These are phyloP conservation scores for Porpolomopsis calyptriformis DNA, from an alignment of 768 basidiomycete genomes.

Conservation along the genomic window DNA sequence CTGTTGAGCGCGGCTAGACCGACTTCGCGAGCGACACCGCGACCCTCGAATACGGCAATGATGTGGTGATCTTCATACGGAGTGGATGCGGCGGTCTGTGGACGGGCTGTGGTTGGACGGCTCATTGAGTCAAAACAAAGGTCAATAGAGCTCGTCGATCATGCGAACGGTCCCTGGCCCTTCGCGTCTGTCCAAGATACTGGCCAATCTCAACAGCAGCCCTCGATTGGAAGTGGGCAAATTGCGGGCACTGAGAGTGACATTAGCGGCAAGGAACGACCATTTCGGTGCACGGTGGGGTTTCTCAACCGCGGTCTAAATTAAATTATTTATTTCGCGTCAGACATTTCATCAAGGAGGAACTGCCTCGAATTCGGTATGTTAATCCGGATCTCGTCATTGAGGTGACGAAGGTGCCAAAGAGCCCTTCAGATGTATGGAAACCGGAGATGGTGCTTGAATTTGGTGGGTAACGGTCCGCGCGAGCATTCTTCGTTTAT, in stretches of 20 bases:
- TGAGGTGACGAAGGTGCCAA: constrained; percentile 42
- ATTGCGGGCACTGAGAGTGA: constrained; percentile 44
- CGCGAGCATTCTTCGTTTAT: neutral
- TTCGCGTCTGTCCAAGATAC: constrained; percentile 44
- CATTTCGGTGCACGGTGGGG: constrained; percentile 67
- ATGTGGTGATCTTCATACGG: constrained; percentile 52
- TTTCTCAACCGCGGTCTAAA: neutral
- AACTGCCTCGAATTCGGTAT: constrained; percentile 69
- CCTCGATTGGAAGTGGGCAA: constrained; percentile 41
- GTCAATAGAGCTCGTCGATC: too few species aligned
- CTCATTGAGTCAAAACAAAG: too few species aligned
- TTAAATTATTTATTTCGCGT: neutral
- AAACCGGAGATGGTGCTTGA: constrained; percentile 49
- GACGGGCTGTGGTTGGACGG: constrained; percentile 49
- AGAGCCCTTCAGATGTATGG: constrained; percentile 46
- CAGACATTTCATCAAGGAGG: constrained; percentile 72
- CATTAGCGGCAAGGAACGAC: constrained; percentile 51
- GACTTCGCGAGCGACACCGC: constrained; percentile 72
- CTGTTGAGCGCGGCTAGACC: constrained; percentile 81
- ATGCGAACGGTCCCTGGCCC: constrained; percentile 27
- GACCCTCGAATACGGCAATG: constrained; percentile 63
- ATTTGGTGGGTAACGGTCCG: constrained; percentile 42
- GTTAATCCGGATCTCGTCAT: constrained; percentile 62
- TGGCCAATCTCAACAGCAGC: constrained; percentile 37
- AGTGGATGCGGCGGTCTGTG: constrained; percentile 53